Base-by-base conservation (phyloP, 208 protist species). In the Tritrichomonas musculus region DNA sequence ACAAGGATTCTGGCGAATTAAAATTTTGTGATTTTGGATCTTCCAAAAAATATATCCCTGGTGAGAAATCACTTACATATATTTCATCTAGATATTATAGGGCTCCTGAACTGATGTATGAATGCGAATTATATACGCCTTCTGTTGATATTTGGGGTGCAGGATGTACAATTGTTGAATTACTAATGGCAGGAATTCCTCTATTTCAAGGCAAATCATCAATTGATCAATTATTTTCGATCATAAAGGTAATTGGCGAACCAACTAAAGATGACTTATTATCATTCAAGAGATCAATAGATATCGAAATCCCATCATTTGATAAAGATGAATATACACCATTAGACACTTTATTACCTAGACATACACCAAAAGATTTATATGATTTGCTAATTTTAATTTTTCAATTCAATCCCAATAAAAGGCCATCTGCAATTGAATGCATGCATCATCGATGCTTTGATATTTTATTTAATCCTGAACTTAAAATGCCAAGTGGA, bases 81-180 rank as follows among this genome's bases (percentile, higher is more conserved):
- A 98, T 99, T 41, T 98, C 98, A 22, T 99, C 98, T 36, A 96
- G 98, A 33, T 98, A 99, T 94, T 99, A 99, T 95, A 99, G 99
- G 95, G 98, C 94, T 11, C 98, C 98, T 3, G 98, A 99, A 96
- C 95, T 99, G 64, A 96, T 99, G 0, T 96, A 99, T 17, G 98
- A 99, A 88, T 96, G 99, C 92, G 96, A 97, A 77, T 96, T 98
- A 75, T 99, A 99, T 95, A 98, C 99, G 95, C 99, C 99, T 96
- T 98, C 97, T 73, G 95, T 99, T 0, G 99, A 99, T 95, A 98
- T 99, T 93, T 99, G 98, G 98, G 97, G 96, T 93, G 94, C 99
- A 20, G 98, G 98, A 65, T 99, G 98, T 95, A 98, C 99, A 95
- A 97, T 99, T 77, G 98, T 98, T 0, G 98, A 97, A 60, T 98